Evolutionary conservation across 139 green algal genomes (phyloP).

Genomic region (Volvox africanus): DNA sequence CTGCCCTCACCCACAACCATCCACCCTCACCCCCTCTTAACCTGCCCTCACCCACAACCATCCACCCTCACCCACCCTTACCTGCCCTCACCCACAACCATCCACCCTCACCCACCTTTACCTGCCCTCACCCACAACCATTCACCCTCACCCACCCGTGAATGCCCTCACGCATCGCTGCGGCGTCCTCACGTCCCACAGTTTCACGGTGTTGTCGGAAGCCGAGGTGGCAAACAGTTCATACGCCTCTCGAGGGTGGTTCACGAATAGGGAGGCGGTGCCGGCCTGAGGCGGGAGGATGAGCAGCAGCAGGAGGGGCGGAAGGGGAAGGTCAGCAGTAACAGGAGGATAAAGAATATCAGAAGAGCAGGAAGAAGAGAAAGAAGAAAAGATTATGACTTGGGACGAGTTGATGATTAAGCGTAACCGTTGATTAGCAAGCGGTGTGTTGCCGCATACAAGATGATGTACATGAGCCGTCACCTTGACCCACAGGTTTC

Average conservation of each 20-base stretch:
- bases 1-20: neutral
- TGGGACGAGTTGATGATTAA: no score
- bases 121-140: neutral
- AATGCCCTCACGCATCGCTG: constrained; percentile 60
- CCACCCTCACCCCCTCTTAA: constrained; percentile 18
- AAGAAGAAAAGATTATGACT: neutral
- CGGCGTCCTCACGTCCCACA: constrained; percentile 69
- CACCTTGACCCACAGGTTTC: no score
- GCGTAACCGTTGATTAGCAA: no score
- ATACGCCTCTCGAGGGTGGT: constrained; percentile 58
- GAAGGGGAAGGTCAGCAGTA: neutral
- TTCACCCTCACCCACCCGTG: neutral
- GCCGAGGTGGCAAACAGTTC: constrained; percentile 72
- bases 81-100: neutral
- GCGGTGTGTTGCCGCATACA: no score
- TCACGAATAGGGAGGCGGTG: constrained; percentile 51
- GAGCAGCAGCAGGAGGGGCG: neutral
- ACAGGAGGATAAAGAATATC: no score
- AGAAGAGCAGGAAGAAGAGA: neutral
- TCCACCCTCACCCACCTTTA: no score
- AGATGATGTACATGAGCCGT: no score
- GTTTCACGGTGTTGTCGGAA: constrained; percentile 61
- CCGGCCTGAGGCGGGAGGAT: constrained; percentile 29
- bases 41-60: constrained; percentile 64
- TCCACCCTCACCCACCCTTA: no score